Base-by-base conservation (phyloP, 345 rosid species). In the Citrus sp. region DNA sequence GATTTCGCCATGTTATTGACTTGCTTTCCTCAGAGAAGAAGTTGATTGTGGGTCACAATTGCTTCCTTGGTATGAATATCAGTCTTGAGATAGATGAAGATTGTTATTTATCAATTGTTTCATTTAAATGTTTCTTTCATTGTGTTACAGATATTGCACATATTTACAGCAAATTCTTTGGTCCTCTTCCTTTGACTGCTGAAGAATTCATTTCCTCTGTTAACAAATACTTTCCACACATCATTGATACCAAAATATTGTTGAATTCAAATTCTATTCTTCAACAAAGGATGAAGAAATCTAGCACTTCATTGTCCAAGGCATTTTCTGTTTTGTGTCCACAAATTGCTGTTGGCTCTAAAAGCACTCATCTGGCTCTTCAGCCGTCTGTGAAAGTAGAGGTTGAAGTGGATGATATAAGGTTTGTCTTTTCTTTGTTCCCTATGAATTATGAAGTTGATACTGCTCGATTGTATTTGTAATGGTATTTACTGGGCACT, bases 11-110 rank as follows among this genome's bases (percentile, higher is more conserved):
- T 79, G 94, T 96, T 80, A 91, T 96, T 77, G 99, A 96, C 74
- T 86, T 92, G 54, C 94, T 96, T 82, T 87, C 98, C 73, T 90
- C 94, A 0, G 95, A 89, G 79, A 46, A 89, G 78, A 96, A 92
- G 92, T 88, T 92, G 86, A 88, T 96, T 60, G 92, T 96, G 67
- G 98, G 99, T 81, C 98, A 96, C 80, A 94, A 96, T 84, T 96
- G 98, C 80, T 88, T 96, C 85, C 86, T 96, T 24, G 98, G 98
- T 95, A 89, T 72, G 84, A 77, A 63, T 82, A 58, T 68, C 21
- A 1, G 14, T 80, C 72, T 59, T 61, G 60, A 81, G 78, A 77
- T 85, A 27, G 62, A 37, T 22, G 28, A 67, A 34, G 78, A 40
- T 8, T 61, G 67, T 12, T 46, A 32, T 60, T 69, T 34, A 67